Evolutionary conservation across 768 basidiomycete species (phyloP), one percentile per base, ranked within the genome.

Genomic region (Kwoniella mangroviensis): DNA sequence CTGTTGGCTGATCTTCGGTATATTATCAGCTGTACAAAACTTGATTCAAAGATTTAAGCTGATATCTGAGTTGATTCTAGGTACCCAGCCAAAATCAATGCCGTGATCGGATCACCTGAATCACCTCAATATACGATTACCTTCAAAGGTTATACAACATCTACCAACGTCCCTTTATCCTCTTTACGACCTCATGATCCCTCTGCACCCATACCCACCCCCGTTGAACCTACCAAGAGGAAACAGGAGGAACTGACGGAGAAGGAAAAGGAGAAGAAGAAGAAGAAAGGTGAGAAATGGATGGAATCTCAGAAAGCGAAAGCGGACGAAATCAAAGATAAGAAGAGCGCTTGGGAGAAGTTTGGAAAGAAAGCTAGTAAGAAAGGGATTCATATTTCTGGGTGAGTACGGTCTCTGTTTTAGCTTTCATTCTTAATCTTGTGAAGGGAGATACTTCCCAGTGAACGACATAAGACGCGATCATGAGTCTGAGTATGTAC

Each of bases 231-330:
- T 17, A 28, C 4, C 34, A 83, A 83, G 68, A 70, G 83, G 11
- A 77, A 75, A 9, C 60, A 70, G 2, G 79, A 76, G n/a, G 77
- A 78, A 24, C 67, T 81, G 69, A 74, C 68, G 2, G 83, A 84
- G 42, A 70, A 69, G 69, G 83, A 83, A 56, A 83, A 83, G 73
- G 83, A 82, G 65, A 81, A 81, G 77, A 82, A 82, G 75, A 83
- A 82, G 74, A 77, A 76, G 72, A 84, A 84, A 77, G 82, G 81
- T 40, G 83, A 84, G 60, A 82, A 83, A 63, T 83, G 83, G 83
- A 78, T 81, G 69, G 82, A 80, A 68, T 74, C 66, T 19, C 81
- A 81, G 64, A 75, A 82, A 55, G 75, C 74, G 15, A 82, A 78
- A 66, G 77, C 82, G 43, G 76, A 82, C 45, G 83, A 82, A 60